Evolutionary conservation across 2,329 filamentous ascomycete species (phyloP).

Genomic region (Clarireedia sp.): DNA sequence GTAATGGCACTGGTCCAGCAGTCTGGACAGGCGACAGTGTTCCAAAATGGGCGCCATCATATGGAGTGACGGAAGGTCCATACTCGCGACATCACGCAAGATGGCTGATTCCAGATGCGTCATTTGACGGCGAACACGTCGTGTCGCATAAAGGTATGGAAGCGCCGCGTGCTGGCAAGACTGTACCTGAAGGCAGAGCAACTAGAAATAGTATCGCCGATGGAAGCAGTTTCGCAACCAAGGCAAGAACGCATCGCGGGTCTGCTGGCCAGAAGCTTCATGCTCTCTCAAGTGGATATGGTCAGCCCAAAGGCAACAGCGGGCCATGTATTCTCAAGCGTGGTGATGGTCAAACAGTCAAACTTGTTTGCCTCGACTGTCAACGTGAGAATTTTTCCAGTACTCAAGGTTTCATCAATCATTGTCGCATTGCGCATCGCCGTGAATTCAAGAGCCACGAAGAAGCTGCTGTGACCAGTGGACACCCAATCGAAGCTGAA

Average conservation of each 20-base stretch:
- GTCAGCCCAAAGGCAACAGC: slow-evolving; percentile 69
- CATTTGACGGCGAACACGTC: slow-evolving; percentile 64
- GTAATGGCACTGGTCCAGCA: slow-evolving; percentile 65
- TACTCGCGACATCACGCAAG: slow-evolving; percentile 91
- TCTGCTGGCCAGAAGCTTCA: slow-evolving; percentile 57
- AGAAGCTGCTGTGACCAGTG: slow-evolving; percentile 81
- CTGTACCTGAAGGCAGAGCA: slow-evolving; percentile 60
- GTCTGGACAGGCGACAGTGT: slow-evolving; percentile 55
- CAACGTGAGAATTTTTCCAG: slow-evolving; percentile 87
- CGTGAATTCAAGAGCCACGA: slow-evolving; percentile 94
- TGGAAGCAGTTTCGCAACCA: slow-evolving; percentile 33
- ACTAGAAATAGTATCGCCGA: slow-evolving; percentile 70
- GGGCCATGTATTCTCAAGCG: slow-evolving; percentile 80
- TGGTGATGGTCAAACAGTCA: slow-evolving; percentile 77
- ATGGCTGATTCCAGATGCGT: slow-evolving; percentile 85
- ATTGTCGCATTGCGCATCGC: slow-evolving; percentile 92
- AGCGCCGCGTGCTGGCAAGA: slow-evolving; percentile 31
- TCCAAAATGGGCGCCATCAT: slow-evolving; percentile 75
- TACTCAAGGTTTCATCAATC: slow-evolving; percentile 98
- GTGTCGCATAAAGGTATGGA: slow-evolving; percentile 28
- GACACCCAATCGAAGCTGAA: slow-evolving; percentile 69
- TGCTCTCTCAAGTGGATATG: slow-evolving; percentile 61
- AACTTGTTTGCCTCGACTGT: slow-evolving; percentile 84
- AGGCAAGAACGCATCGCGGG: slow-evolving; percentile 49
- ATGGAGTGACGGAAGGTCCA: slow-evolving; percentile 84